These are phyloP conservation scores for Naganishia kalamii DNA, from an alignment of 768 basidiomycete species.

Conservation along the genomic window DNA sequence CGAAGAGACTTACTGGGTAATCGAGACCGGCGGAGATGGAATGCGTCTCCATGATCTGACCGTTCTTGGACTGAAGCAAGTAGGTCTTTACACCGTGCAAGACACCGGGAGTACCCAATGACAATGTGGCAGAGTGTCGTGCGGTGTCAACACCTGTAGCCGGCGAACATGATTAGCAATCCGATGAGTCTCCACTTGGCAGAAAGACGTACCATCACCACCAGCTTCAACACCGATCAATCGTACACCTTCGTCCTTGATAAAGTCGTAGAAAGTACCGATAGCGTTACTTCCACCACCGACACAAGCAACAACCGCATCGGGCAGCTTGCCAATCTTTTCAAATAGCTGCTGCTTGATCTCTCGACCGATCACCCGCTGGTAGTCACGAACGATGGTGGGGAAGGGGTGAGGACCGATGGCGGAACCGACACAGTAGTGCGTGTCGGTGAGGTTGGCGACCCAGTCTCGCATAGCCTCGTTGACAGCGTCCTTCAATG, in stretches of 20 bases:
- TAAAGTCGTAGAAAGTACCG: conserved; percentile 95
- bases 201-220: conserved; percentile 66
- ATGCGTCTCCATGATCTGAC: conserved; percentile 95
- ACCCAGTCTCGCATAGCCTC: conserved; percentile 99
- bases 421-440: conserved; percentile 93
- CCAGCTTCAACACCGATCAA: conserved; percentile 95
- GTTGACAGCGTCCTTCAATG: conserved; percentile 96
- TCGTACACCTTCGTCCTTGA: conserved; percentile 73
- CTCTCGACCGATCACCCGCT: conserved; percentile 87
- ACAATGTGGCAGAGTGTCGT: conserved; percentile 84
- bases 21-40: conserved; percentile 93
- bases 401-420: conserved; percentile 99
- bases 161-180: not conserved
- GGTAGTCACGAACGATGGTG: conserved; percentile 97
- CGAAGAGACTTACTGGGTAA: conserved; percentile 51
- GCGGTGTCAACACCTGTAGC: conserved; percentile 68
- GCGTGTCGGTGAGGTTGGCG: conserved; percentile 83
- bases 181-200: not conserved
- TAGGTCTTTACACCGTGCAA: conserved; percentile 95
- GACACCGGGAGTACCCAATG: conserved; percentile 85
- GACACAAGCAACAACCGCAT: conserved; percentile 91
- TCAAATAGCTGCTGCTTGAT: conserved; percentile 79
- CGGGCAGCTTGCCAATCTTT: conserved; percentile 74
- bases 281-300: conserved; percentile 98
- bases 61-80: conserved; percentile 75